Evolutionary conservation across 495 filamentous ascomycete genomes (phyloP), one percentile per base, ranked within the genome.

Genomic region (Echria macrotheca): DNA sequence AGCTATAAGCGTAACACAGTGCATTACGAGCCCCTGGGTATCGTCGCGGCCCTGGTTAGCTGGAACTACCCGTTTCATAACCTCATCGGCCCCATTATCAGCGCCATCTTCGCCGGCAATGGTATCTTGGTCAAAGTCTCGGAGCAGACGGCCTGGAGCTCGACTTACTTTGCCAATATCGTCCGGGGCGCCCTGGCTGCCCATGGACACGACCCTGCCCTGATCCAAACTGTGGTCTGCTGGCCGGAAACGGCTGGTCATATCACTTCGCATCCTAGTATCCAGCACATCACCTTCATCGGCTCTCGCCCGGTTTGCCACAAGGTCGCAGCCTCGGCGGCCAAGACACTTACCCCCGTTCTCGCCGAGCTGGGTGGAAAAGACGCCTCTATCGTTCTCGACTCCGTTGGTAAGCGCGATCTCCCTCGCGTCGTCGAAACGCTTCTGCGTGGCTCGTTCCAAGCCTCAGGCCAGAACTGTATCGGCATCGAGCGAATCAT

Each of bases 1-100:
- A 78, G 83, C 59, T 96, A 99, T 68, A 99, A 99, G 75, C 82
- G 80, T 64, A 96, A 96, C 58, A 83, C 82, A 47, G 91, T 99
- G 14, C 69, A 75, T 36, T 97, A 93, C 69, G 93, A 99, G 64
- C 91, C 93, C 12, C 72, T 97, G 18, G 94, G 93, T 1, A 86
- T 99, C 12, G 87, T 99, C 21, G 83, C 87, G 14, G 93, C 94
- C 12, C 83, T 88, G 38, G 87, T 97, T 28, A 94, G 87, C 58
- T 99, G 93, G 93, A 99, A 99, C 73, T 98, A 73, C 57, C 79
- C 91, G 37, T 95, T 96, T 65, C 93, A 99, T 68, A 99, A 99
- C 68, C 73, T 97, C 52, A 79, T 99, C 32, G 86, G 85, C 2
- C 93, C 93, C 0, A 79, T 96, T 39, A 94, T 99, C 61, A 87